phyloP scores from a whole-genome alignment of 1,284 basidiomycete genomes.

The Ustilago sp. region DNA sequence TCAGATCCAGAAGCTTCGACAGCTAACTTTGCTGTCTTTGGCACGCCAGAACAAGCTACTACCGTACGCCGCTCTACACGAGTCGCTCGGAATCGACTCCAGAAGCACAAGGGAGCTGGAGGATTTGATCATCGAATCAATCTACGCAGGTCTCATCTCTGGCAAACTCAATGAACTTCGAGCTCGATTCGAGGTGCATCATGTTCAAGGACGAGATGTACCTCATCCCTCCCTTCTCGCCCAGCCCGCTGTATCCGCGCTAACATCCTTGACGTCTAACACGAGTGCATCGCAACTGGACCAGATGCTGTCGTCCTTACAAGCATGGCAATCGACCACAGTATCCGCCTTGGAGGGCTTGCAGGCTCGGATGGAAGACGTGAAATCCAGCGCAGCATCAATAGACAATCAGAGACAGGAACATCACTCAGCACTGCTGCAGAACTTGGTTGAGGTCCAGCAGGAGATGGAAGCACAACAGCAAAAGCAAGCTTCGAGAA shows the following conservation, averaged over 20 bases:
- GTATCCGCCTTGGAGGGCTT: slow-evolving; percentile 23
- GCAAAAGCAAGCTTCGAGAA: slow-evolving; percentile 30
- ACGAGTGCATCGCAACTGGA: slow-evolving; percentile 15
- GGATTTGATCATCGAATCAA: slow-evolving; percentile 93
- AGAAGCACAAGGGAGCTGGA: slow-evolving; percentile 79
- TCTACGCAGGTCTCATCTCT: slow-evolving; percentile 87
- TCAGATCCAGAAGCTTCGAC: slow-evolving; percentile 87
- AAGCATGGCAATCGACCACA: slow-evolving; percentile 32
- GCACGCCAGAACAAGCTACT: slow-evolving; percentile 36
- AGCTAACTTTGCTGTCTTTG: slow-evolving; percentile 84
- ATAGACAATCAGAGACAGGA: slow-evolving; percentile 13
- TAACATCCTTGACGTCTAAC: slow-evolving; percentile 6
- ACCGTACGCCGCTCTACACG: slow-evolving; percentile 33
- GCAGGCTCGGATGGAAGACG: slow-evolving; percentile 24
- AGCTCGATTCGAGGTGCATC: slow-evolving; percentile 86
- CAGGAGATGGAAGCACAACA: slow-evolving; percentile 31
- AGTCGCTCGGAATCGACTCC: slow-evolving; percentile 70
- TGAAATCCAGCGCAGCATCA: slow-evolving; percentile 11
- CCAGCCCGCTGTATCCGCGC: slow-evolving; percentile 1
- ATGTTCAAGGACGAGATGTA: slow-evolving; percentile 88
- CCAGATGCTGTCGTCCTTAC: slow-evolving; percentile 8
- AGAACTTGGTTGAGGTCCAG: slow-evolving; percentile 28
- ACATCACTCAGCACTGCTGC: slow-evolving; percentile 29
- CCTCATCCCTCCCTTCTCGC: slow-evolving; percentile 11
- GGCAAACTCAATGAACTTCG: slow-evolving; percentile 92